Evolutionary conservation across 169 alveolate species (phyloP).

Genomic region (Miamiensis avidus): DNA sequence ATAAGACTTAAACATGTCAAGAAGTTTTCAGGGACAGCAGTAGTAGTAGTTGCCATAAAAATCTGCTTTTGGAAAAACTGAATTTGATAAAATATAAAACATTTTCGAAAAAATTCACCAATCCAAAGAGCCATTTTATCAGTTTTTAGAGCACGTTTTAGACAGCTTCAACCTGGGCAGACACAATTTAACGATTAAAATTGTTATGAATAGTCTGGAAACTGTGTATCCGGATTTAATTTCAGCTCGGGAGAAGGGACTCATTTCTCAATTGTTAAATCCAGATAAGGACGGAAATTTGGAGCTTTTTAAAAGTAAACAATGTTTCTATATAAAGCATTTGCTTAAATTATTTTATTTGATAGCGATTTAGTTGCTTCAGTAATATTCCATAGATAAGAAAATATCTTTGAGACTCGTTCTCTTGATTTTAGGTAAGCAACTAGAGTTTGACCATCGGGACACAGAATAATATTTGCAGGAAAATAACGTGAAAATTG

Average conservation of each 20-base stretch:
- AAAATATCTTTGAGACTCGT: neutral
- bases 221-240: neutral
- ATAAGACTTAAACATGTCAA: too few species aligned
- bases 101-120: too few species aligned
- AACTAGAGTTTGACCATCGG: neutral
- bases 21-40: neutral
- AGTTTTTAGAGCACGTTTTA: neutral
- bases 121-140: neutral
- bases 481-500: neutral
- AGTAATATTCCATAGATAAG: neutral
- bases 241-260: neutral
- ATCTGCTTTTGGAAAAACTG: neutral
- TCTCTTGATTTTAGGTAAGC: neutral
- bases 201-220: neutral
- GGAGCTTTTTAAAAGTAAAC: neutral
- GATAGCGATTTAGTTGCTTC: neutral
- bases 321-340: too few species aligned
- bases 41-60: neutral
- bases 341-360: neutral
- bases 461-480: neutral
- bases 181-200: neutral
- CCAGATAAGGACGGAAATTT: neutral
- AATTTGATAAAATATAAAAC: neutral
- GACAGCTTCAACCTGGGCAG: neutral
- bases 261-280: too few species aligned